Evolutionary conservation across 228 moss, liverwort and hornwort genomes (phyloP), one percentile per base, ranked within the genome.

Genomic region (Sphagnum magellanicum): DNA sequence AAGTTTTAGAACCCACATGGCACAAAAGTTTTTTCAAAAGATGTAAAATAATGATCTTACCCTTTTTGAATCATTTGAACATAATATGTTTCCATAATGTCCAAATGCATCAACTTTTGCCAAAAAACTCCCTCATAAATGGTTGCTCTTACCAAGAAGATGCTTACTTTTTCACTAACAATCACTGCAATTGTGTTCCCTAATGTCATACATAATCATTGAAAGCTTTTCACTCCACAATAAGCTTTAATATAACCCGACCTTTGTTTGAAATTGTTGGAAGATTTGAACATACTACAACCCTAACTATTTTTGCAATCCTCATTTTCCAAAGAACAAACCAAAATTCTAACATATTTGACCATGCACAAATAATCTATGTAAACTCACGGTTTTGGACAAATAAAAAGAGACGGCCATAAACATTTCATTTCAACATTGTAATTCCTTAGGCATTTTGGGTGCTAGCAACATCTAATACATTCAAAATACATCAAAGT

Each of bases 111-210:
- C 6, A 48, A 64, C 32, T 4, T 64, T 10, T 46, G 11, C 16
- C 8, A 10, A 16, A 14, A 32, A 32, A 32, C 32, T 32, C 32
- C 32, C 32, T 0, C 32, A 70, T 11, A 51, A n/a, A 17, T 13
- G 50, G 46, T 67, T 59, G 47, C 61, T 47, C 59, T 66, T 81
- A 98, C 98, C 93, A 94, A 94, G 71, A 98, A 98, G 70, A 98
- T 98, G 68, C 94, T 94, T 61, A 94, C 98, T 79, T 98, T 98
- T 74, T 93, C 92, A 72, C 83, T 73, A 51, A 94, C 94, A 81
- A 98, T 98, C 74, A 90, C 83, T 53, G 66, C 73, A 64, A 98
- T 75, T 6, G 98, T 98, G 63, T 94, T 9, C 50, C 94, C 94
- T 98, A 72, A 52, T 57, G 16, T 67, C 59, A 75, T 59, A 58